Base-by-base conservation (phyloP, 1,284 basidiomycete genomes). In the Cystobasidiaceae sp. region DNA sequence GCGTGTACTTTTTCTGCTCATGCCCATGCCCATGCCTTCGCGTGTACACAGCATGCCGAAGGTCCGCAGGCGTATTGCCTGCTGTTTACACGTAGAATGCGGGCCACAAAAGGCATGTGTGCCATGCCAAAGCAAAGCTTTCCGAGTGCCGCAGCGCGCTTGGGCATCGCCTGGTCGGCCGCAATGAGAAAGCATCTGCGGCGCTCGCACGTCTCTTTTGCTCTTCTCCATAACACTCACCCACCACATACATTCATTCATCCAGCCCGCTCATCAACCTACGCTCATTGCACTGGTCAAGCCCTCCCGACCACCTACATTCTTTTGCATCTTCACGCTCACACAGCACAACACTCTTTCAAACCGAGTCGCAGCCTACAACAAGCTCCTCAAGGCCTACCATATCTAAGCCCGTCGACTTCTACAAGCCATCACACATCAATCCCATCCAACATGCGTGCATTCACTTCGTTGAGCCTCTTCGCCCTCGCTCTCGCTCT, bases 311-410 rank as follows among this genome's bases (percentile, higher is more conserved):
- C 51, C 44, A 19, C 46, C 39, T 32, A 23, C 48, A 19, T 46
- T 63, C 48, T 27, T 54, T 34, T 43, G 41, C 41, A 28, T n/a
- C 32, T 44, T 43, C 32, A 64, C 61, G 61, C 61, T 64, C 61
- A 56, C 61, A 64, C 61, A 64, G 61, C 61, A 64, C 45, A 19
- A 17, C 15, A 64, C 61, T 56, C 34, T 64, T 52, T 64, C 45
- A 56, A 64, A 28, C 48, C 45, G 41, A 44, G 23, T 4, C 27
- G 27, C 41, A 46, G 56, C n/a, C 41, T 46, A n/a, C 32, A 30
- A 9, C 30, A 59, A 19, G 32, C 45, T 28, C 60, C 27, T n/a
- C 46, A 19, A 50, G 11, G 21, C 17, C 58, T 25, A 32, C 7
- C 41, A 23, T 43, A 44, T 28, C 9, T 27, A 37, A 30, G n/a